These are phyloP conservation scores for Penicillium goetzii DNA, from an alignment of 495 filamentous ascomycete species.

Conservation along the genomic window DNA sequence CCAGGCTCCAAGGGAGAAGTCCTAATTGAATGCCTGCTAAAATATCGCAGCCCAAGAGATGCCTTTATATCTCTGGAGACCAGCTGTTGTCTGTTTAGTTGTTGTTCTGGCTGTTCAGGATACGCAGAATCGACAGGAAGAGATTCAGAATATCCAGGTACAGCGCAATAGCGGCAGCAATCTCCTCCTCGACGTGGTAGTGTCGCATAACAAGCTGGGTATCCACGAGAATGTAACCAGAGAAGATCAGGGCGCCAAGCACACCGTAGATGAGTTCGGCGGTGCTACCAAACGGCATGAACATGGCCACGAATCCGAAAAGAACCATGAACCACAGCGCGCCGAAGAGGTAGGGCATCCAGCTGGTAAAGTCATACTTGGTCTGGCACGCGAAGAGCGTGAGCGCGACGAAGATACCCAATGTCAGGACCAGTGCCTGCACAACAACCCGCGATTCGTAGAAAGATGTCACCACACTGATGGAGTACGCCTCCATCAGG, in stretches of 20 bases:
- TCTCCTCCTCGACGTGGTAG: slow-evolving; percentile 98
- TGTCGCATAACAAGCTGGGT: slow-evolving; percentile 94
- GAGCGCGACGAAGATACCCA: slow-evolving; percentile 89
- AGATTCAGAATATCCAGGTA: slow-evolving; percentile 97
- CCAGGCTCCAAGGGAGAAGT: neutral
- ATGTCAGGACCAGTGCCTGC: slow-evolving; percentile 86
- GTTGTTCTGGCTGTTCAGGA: slow-evolving; percentile 85
- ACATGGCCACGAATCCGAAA: slow-evolving; percentile 86
- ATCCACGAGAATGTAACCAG: slow-evolving; percentile 91
- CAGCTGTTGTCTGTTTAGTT: slow-evolving; percentile 56
- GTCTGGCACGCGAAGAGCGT: slow-evolving; percentile 96
- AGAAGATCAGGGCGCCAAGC: slow-evolving; percentile 83
- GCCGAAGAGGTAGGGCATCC: slow-evolving; percentile 95
- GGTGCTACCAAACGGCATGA: slow-evolving; percentile 78
- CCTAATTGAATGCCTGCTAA: neutral
- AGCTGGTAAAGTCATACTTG: slow-evolving; percentile 96
- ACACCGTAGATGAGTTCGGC: slow-evolving; percentile 84
- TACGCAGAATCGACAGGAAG: slow-evolving; percentile 89
- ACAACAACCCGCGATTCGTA: slow-evolving; percentile 81
- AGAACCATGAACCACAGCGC: slow-evolving; percentile 86
- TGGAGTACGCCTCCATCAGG: slow-evolving; percentile 86
- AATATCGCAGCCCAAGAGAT: neutral
- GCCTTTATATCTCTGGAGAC: neutral
- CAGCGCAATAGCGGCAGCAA: slow-evolving; percentile 90
- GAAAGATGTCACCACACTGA: slow-evolving; percentile 88